Conservation (phyloP, 495 filamentous ascomycete species). For the Podospora fimiseda region DNA sequence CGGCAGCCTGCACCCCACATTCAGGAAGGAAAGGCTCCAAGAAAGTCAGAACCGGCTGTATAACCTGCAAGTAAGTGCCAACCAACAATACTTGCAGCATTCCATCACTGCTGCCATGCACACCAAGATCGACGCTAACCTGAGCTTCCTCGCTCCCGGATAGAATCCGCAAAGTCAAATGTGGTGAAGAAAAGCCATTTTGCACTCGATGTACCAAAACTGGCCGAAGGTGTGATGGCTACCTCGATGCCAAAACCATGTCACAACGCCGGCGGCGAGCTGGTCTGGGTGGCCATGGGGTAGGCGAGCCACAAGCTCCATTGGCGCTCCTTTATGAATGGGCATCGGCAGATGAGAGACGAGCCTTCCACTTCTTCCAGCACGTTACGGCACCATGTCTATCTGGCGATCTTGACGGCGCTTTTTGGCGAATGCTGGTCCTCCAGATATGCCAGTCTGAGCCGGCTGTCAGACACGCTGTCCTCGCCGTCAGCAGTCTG, state of each 20-base stretch:
- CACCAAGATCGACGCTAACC: conserved; percentile 6
- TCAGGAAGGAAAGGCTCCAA: conserved; percentile 31
- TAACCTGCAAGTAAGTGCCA: conserved; percentile 33
- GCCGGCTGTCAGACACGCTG: conserved; percentile 55
- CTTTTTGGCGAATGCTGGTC: conserved; percentile 52
- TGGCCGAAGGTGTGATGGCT: conserved; percentile 41
- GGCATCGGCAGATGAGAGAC: conserved; percentile 30
- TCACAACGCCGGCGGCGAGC: conserved; percentile 25
- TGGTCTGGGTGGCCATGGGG: not conserved
- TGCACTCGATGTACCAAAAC: conserved; percentile 42
- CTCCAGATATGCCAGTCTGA: conserved; percentile 51
- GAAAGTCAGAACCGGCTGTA: conserved; percentile 32
- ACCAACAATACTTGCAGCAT: no score
- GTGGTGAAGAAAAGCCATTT: conserved; percentile 38
- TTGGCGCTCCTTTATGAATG: conserved; percentile 21
- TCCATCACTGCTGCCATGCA: no score
- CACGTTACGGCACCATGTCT: conserved; percentile 41
- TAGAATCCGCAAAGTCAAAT: conserved; percentile 40
- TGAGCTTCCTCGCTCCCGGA: conserved; percentile 5
- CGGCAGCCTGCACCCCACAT: conserved; percentile 9
- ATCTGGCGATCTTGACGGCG: conserved; percentile 44
- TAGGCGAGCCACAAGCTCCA: conserved; percentile 13
- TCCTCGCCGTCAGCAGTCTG: conserved; percentile 50
- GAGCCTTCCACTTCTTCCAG: conserved; percentile 49
- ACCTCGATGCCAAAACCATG: conserved; percentile 28